Evolutionary conservation across 1,284 basidiomycete species (phyloP).

Genomic region (Leccinum huronense): DNA sequence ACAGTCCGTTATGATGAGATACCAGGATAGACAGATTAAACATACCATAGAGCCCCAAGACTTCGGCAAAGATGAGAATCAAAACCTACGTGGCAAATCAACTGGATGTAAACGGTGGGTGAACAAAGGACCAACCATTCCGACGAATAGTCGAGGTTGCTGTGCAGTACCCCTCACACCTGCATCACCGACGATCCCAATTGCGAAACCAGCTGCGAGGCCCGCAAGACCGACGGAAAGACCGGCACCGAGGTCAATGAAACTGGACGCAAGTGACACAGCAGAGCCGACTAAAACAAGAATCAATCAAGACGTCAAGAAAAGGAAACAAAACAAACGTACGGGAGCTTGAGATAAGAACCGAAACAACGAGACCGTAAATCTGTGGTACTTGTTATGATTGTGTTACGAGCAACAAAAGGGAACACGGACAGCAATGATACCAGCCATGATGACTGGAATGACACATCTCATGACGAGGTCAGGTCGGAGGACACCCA

Average conservation of each 20-base stretch:
- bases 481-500: constrained; percentile 95
- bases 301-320: constrained; percentile 36
- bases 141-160: constrained; percentile 92
- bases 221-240: constrained; percentile 86
- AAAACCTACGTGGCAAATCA: constrained; percentile 47
- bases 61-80: constrained; percentile 84
- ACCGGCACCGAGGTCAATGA: constrained; percentile 89
- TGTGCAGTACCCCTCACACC: constrained; percentile 89
- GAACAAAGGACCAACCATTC: constrained; percentile 52
- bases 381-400: constrained; percentile 36
- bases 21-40: not conserved
- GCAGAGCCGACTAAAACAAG: constrained; percentile 42
- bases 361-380: constrained; percentile 93
- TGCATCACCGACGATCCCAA: constrained; percentile 95
- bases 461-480: constrained; percentile 95
- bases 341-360: constrained; percentile 81
- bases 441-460: constrained; percentile 99
- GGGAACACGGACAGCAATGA: constrained; percentile 72
- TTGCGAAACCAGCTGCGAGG: constrained; percentile 88
- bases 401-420: not conserved
- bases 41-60: constrained; percentile 73
- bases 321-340: constrained; percentile 35
- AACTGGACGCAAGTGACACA: constrained; percentile 77
- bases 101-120: not conserved
- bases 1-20: not conserved